Evolutionary conservation across 1,284 basidiomycete species (phyloP), one percentile per base, ranked within the genome.

Genomic region (Schizophyllum amplum): DNA sequence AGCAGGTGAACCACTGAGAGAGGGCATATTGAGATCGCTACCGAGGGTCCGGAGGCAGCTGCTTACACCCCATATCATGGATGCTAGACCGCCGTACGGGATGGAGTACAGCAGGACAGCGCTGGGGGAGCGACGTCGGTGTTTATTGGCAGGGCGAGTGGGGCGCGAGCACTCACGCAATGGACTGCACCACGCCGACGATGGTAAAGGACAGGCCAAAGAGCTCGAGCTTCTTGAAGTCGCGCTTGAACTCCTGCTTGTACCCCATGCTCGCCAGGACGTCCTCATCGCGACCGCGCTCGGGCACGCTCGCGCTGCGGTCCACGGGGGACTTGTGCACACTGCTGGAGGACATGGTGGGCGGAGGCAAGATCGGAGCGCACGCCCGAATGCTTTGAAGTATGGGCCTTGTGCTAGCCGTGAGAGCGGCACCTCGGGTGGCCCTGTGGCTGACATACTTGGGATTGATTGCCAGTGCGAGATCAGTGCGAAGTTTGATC

Each of bases 211-310:
- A 59, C 2, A 68, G 53, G 4, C 65, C 64, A 46, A 66, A 64
- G 9, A 67, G 57, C 46, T 67, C 64, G 11, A 63, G n/a, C 20
- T 59, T 67, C 23, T 63, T 62, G 21, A 50, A 50, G 48, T 50
- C 47, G 47, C 80, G 69, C 62, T 75, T 77, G 66, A 81, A 75
- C 64, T 80, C 78, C 60, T 79, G 76, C 59, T 76, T 75, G 65
- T 82, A 81, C 0, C 79, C 77, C 25, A 77, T 64, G 9, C 64
- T 64, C 4, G 77, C 78, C 1, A 79, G 69, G 4, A 78, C 67
- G 13, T 68, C 67, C 60, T 77, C 75, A 57, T 81, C 79, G 24
- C 33, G 33, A n/a, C n/a, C n/a, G n/a, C n/a, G n/a, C n/a, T n/a
- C n/a, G n/a, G n/a, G n/a, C n/a, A n/a, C n/a, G n/a, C n/a, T n/a